Base-by-base conservation (phyloP, 306 rosid genomes). In the Lathyrus sativus region DNA sequence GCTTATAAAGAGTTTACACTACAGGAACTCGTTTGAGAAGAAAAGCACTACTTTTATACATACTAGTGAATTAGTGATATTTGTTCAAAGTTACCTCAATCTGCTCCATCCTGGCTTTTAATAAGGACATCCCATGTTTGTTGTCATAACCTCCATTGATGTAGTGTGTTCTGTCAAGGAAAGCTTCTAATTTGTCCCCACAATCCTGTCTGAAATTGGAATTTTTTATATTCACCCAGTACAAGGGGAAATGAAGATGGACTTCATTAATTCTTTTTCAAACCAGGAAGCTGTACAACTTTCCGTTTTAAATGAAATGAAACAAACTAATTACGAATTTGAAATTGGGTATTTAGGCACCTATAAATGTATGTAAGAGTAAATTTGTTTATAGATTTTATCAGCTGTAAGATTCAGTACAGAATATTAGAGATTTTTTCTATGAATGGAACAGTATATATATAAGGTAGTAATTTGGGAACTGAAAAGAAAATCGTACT, bases 121-220 rank as follows among this genome's bases (percentile, higher is more conserved):
- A 85, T 83, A 83, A 81, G 56, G 85, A 74, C 96, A 92, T 87
- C 57, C 98, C 98, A 61, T 68, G 19, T 72, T 44, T 87, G 63
- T 89, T 92, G 80, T 87, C 92, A 35, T 67, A 75, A 43, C 95
- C 92, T 70, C 95, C 96, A 79, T 89, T 76, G 13, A 92, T 75
- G 71, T 92, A 82, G 72, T 78, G 79, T 78, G 96, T 92, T 86
- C 84, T 81, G 79, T 76, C 70, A 51, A 92, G 88, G 83, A 92
- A 92, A 65, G 82, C 78, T 61, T 86, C 92, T 79, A 86, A 67
- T 75, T 85, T 86, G 78, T 84, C 92, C 66, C 74, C 91, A 78
- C 98, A 92, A 29, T 92, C 73, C 76, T 84, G 68, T 62, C 98
- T 92, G 88, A 70, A 76, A 13, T 56, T 7, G 62, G 41, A 55